Conservation (phyloP, 345 rosid genomes). For the Adansonia digitata region DNA sequence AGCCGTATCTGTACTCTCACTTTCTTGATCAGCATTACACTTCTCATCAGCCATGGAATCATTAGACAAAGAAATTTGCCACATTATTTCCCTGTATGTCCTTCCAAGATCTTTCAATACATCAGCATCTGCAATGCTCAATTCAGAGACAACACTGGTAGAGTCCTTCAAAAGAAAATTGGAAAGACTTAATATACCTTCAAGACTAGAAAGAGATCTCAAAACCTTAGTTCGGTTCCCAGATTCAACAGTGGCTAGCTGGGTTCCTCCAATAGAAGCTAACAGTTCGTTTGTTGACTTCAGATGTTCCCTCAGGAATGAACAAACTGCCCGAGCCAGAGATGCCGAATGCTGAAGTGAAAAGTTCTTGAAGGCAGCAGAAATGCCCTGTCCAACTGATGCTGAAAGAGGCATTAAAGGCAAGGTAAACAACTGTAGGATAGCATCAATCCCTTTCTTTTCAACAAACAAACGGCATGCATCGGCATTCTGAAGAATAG, state of each 20-base stretch:
- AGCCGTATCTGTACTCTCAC: constrained; percentile 49
- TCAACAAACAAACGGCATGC: constrained; percentile 88
- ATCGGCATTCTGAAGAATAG: constrained; percentile 93
- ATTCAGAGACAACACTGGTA: constrained; percentile 62
- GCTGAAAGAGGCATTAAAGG: constrained; percentile 79
- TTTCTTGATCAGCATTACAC: constrained; percentile 46
- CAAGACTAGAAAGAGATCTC: constrained; percentile 72
- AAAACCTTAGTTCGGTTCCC: constrained; percentile 48
- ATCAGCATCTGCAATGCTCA: constrained; percentile 88
- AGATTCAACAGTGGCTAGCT: constrained; percentile 55
- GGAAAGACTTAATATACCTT: constrained; percentile 68
- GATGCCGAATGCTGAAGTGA: constrained; percentile 84
- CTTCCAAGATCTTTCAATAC: constrained; percentile 76
- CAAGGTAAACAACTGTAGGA: constrained; percentile 66
- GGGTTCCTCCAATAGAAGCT: constrained; percentile 52
- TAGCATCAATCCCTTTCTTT: constrained; percentile 88
- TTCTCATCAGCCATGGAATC: constrained; percentile 74
- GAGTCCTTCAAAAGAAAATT: constrained; percentile 81
- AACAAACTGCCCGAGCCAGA: constrained; percentile 75
- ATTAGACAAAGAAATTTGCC: constrained; percentile 79
- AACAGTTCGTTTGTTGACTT: constrained; percentile 52
- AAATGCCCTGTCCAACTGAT: constrained; percentile 72
- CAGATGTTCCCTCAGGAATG: constrained; percentile 71
- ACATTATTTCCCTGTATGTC: constrained; percentile 64
- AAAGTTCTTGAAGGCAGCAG: constrained; percentile 89